Conservation (phyloP, 148 eudicot genomes). For the Mesembryanthemum crystallinum region DNA sequence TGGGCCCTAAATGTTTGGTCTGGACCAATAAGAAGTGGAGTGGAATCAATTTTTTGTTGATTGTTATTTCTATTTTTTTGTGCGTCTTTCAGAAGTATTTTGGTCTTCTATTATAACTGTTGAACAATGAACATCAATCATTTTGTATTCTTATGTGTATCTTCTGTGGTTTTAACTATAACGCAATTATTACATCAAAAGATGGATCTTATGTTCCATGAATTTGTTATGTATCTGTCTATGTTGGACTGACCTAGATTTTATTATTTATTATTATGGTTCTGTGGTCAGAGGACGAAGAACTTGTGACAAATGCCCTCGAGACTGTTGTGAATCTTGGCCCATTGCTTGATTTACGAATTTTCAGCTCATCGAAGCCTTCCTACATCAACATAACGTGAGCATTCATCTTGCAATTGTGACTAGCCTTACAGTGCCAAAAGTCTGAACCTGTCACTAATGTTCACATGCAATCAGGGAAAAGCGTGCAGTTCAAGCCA, state of each 20-base stretch:
- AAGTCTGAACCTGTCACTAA: neutral
- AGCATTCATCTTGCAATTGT: constrained; percentile 26
- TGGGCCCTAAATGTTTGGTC: neutral
- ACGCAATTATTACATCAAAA: neutral
- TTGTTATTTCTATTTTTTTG: too few relatives aligned
- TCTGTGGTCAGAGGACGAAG: constrained; percentile 78
- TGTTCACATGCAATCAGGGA: constrained; percentile 42
- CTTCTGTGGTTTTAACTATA: neutral
- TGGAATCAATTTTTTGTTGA: too few relatives aligned
- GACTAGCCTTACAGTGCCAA: constrained; percentile 5
- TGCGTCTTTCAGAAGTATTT: too few relatives aligned
- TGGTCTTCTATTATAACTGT: too few relatives aligned
- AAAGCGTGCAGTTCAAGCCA: constrained; percentile 81
- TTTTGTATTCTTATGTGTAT: neutral
- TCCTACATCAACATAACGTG: constrained; percentile 85
- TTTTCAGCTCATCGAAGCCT: constrained; percentile 92
- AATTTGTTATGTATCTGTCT: neutral
- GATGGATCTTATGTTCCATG: neutral
- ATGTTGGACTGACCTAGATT: neutral
- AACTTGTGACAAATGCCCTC: constrained; percentile 90
- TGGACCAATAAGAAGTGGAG: too few relatives aligned
- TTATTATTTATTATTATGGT: constrained; percentile 21
- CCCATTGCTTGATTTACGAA: constrained; percentile 79
- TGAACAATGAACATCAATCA: too few relatives aligned
- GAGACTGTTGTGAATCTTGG: constrained; percentile 93